A percentile compares a stretch with the other conserved stretches of the same genome.
Evolutionary conservation across 75 land plant species (phyloP).

Genomic region (Cupressus sempervirens): DNA sequence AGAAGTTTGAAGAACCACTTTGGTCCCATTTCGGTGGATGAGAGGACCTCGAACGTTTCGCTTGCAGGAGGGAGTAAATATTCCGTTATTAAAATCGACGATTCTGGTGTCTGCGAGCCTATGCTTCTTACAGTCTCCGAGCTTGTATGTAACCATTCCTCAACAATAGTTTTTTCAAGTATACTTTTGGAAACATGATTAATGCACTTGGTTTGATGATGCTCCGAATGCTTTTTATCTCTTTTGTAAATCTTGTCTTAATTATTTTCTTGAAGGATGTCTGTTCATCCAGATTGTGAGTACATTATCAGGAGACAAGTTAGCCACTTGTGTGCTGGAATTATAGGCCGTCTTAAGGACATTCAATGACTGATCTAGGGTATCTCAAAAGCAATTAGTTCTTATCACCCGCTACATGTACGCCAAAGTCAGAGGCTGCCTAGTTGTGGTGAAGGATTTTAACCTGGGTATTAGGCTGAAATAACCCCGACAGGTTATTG

Average conservation of each 20-base stretch:
- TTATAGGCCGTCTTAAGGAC: background rate
- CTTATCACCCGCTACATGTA: background rate
- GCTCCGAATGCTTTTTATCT: background rate
- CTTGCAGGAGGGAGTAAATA: constrained; percentile 8
- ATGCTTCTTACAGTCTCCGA: constrained; percentile 5
- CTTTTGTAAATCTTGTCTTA: background rate
- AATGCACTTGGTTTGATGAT: background rate
- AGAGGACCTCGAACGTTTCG: background rate
- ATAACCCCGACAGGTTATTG: too few relatives aligned
- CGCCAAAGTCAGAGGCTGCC: background rate
- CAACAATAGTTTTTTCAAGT: background rate
- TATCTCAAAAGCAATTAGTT: background rate
- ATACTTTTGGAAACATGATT: background rate
- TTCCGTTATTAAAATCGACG: constrained; percentile 7
- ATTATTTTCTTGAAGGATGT: background rate
- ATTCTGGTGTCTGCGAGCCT: constrained; percentile 1
- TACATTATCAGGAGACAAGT: background rate
- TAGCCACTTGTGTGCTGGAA: background rate
- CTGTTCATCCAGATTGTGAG: background rate
- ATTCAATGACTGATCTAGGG: background rate
- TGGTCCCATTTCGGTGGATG: constrained; percentile 8
- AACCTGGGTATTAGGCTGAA: background rate
- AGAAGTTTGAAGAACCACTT: constrained; percentile 2
- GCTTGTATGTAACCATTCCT: constrained; percentile 1
- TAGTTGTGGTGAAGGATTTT: background rate